Conservation (phyloP, 2,329 filamentous ascomycete species). For the Penicillium occitanis region DNA sequence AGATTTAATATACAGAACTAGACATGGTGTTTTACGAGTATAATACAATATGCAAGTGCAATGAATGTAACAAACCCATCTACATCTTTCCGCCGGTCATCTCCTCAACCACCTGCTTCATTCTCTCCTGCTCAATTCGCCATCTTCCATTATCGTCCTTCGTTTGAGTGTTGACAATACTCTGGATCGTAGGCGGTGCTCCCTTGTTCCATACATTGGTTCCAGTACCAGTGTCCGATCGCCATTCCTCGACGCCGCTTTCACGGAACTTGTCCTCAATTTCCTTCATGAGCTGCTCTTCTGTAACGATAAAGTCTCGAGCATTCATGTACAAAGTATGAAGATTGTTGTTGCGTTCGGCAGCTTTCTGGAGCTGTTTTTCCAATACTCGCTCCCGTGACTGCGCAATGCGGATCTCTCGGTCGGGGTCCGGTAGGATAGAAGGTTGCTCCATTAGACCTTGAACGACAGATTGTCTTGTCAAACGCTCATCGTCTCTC, state of each 20-base stretch:
- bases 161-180: conserved; percentile 32
- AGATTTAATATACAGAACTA: conserved; percentile 1
- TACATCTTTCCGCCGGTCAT: conserved; percentile 66
- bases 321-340: conserved; percentile 91
- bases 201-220: conserved; percentile 55
- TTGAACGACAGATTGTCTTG: conserved; percentile 63
- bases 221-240: conserved; percentile 43
- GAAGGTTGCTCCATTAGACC: conserved; percentile 52
- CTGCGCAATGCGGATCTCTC: conserved; percentile 56
- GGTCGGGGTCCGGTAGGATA: conserved; percentile 61
- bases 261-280: conserved; percentile 76
- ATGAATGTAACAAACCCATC: background rate
- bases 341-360: conserved; percentile 67
- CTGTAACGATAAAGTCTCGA: conserved; percentile 78
- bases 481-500: conserved; percentile 73
- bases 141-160: conserved; percentile 36
- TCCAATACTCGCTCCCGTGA: conserved; percentile 41
- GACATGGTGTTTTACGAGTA: background rate
- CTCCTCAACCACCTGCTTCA: conserved; percentile 65
- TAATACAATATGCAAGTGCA: background rate
- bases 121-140: conserved; percentile 55
- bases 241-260: conserved; percentile 48
- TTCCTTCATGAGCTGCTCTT: conserved; percentile 69
- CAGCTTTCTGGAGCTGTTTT: conserved; percentile 53
- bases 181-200: conserved; percentile 43